A percentile compares a stretch with the other conserved stretches of the same genome.
Evolutionary conservation across 441 rosid genomes (phyloP).

Genomic region (Euphorbia corollata): DNA sequence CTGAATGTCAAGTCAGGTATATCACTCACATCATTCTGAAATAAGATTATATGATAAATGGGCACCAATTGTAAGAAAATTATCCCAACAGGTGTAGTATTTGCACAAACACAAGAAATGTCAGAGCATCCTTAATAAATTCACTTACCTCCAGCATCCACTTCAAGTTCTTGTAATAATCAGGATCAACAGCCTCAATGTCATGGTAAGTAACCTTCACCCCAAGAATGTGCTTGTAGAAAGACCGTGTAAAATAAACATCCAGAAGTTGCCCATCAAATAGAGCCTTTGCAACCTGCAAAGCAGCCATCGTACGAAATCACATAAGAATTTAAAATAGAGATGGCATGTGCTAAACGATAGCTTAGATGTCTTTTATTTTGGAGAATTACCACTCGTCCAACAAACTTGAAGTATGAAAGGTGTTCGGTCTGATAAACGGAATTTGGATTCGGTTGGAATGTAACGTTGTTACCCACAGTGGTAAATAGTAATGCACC

Average conservation of each 20-base stretch:
- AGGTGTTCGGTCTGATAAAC: slow-evolving; percentile 96
- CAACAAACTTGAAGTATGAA: slow-evolving; percentile 93
- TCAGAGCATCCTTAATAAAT: slow-evolving; percentile 3
- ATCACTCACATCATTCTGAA: slow-evolving; percentile 85
- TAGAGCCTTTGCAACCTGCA: slow-evolving; percentile 91
- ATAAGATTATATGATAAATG: slow-evolving; percentile 14
- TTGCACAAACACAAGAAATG: neutral
- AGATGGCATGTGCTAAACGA: neutral
- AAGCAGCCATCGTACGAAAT: slow-evolving; percentile 23
- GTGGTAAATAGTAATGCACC: slow-evolving; percentile 94
- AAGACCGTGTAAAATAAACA: slow-evolving; percentile 95
- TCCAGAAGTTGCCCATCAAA: slow-evolving; percentile 98
- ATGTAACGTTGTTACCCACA: slow-evolving; percentile 88
- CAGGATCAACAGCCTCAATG: slow-evolving; percentile 99
- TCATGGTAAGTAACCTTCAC: slow-evolving; percentile 98
- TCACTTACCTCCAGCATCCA: slow-evolving; percentile 94
- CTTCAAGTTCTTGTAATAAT: slow-evolving; percentile 93
- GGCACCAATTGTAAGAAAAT: neutral
- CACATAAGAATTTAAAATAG: slow-evolving; percentile 5
- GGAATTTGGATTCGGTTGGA: slow-evolving; percentile 98
- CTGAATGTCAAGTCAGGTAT: slow-evolving; percentile 93
- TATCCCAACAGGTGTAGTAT: neutral
- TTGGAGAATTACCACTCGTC: slow-evolving; percentile 69
- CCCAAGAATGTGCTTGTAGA: slow-evolving; percentile 93
- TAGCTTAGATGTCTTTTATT: slow-evolving; percentile 16